Conservation (phyloP, 2,329 filamentous ascomycete genomes). For the Colletotrichum theobromicola region DNA sequence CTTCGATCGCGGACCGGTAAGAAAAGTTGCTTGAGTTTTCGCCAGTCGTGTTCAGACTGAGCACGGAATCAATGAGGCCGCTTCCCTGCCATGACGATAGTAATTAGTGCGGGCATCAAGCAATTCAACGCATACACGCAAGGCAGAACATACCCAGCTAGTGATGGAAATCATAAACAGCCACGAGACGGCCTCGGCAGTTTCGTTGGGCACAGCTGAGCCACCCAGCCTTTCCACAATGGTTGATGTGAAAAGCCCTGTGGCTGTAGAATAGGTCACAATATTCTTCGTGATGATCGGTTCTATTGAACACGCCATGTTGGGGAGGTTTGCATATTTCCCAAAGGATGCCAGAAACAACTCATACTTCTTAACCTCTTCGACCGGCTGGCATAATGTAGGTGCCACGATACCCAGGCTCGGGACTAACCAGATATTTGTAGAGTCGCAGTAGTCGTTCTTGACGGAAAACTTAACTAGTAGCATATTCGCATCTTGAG, state of each 20-base stretch:
- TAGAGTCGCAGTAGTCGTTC: background rate
- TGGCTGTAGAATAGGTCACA: background rate
- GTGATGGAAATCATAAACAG: background rate
- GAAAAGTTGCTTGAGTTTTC: background rate
- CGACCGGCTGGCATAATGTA: background rate
- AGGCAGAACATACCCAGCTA: background rate
- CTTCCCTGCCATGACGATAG: background rate
- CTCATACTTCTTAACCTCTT: background rate
- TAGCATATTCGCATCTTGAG: background rate
- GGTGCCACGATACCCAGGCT: background rate
- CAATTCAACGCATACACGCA: background rate
- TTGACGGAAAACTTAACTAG: background rate
- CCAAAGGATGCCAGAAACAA: background rate
- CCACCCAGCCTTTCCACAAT: background rate
- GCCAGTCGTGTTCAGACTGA: background rate
- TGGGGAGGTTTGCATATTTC: background rate
- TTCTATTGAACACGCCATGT: background rate
- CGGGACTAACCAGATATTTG: background rate
- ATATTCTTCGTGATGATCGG: background rate
- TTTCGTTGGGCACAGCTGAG: background rate
- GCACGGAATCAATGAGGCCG: background rate
- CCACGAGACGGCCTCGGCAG: background rate
- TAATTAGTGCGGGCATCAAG: background rate
- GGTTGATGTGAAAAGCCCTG: background rate
- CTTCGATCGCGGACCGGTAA: background rate